Conservation (phyloP, 2,329 filamentous ascomycete genomes). For the Macrophomina pseudophaseolina region DNA sequence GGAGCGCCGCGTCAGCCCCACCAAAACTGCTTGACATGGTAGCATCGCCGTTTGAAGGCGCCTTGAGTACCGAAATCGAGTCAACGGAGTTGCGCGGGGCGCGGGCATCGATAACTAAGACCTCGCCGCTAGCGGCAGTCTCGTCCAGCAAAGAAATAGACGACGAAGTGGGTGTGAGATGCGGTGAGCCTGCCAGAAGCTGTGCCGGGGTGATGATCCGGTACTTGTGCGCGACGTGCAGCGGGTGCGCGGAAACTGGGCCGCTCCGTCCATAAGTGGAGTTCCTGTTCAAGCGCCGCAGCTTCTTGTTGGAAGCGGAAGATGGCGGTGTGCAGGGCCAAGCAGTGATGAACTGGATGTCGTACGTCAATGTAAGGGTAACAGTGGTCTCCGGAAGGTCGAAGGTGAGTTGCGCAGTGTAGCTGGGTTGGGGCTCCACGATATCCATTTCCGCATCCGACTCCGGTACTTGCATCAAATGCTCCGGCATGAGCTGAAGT, state of each 20-base stretch:
- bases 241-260: slow-evolving; percentile 44
- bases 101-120: slow-evolving; percentile 55
- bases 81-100: slow-evolving; percentile 32
- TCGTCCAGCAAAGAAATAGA: slow-evolving; percentile 29
- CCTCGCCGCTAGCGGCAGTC: slow-evolving; percentile 27
- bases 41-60: neutral
- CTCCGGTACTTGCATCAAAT: neutral
- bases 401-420: slow-evolving; percentile 43
- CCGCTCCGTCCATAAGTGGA: slow-evolving; percentile 34
- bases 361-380: slow-evolving; percentile 50
- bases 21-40: slow-evolving; percentile 33
- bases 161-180: slow-evolving; percentile 30
- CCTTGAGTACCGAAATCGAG: slow-evolving; percentile 8
- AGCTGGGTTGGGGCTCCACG: slow-evolving; percentile 30
- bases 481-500: slow-evolving; percentile 12
- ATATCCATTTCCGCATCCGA: slow-evolving; percentile 25
- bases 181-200: slow-evolving; percentile 3
- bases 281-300: slow-evolving; percentile 41
- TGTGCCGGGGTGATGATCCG: slow-evolving; percentile 31
- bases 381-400: slow-evolving; percentile 31
- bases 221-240: slow-evolving; percentile 47
- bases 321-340: slow-evolving; percentile 55
- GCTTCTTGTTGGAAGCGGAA: slow-evolving; percentile 14
- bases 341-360: slow-evolving; percentile 60
- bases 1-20: slow-evolving; percentile 69